Base-by-base conservation (phyloP, 2,329 filamentous ascomycete species). In the Colletotrichum lupini region DNA sequence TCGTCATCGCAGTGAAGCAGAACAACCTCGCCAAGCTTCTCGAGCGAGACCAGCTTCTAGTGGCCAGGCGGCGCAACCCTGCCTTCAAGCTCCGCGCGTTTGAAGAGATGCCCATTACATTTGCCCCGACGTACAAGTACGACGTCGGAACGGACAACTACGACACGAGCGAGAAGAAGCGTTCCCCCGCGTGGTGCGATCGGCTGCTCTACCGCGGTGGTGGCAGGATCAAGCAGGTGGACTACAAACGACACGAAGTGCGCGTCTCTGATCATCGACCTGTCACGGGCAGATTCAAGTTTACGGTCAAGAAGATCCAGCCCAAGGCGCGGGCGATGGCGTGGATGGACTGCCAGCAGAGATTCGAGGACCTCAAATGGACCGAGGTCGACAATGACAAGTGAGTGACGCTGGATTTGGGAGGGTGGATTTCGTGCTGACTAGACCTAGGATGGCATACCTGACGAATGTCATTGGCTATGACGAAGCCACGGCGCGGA, bases 61-160 rank as follows among this genome's bases (percentile, higher is more conserved):
- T 98, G 0, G 96, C 95, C 14, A 91, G 94, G 69, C 93, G 95
- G 64, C 94, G 95, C 77, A 98, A 98, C 78, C 95, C 96, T 0
- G 94, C 92, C 0, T 98, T 98, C 84, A 91, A 94, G 32, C 88
- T 99, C 5, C 92, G 95, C 24, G 93, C 94, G 0, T 98, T 99
- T 81, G 92, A 93, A n/a, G 97, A 99, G 83, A 88, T 93, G 68
- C 94, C 93, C 1, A 98, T 99, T 78, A 93, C 91, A 0, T 99
- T 99, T 81, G 92, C 95, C 8, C 97, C 97, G 0, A 99, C 97
- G 0, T 99, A 99, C 87, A 99, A 99, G 82, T 99, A 99, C 81
- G 97, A 99, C 77, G 95, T 98, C 0, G 95, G 95, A 19, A 97
- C 95, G 0, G 96, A 98, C 80, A 93, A 91, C 7, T 99, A 98